Evolutionary conservation across 768 basidiomycete genomes (phyloP).

Genomic region (Termitomyces eurrhizus): DNA sequence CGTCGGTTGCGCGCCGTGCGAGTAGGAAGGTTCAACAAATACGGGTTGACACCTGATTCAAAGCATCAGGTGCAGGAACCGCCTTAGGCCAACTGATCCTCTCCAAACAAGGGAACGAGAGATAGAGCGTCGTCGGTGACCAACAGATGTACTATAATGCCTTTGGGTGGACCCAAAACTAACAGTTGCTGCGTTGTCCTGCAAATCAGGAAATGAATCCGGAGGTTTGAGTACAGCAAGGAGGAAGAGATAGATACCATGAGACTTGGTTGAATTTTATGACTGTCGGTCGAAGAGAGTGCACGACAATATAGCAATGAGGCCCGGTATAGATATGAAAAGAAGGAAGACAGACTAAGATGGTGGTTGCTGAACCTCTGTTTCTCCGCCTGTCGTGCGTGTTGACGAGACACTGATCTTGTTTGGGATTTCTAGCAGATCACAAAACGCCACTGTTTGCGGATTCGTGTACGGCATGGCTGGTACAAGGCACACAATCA

Average conservation of each 20-base stretch:
- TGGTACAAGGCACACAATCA: slow-evolving; percentile 23
- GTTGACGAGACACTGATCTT: slow-evolving; percentile 35
- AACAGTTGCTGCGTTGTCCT: background rate
- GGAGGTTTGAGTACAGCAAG: background rate
- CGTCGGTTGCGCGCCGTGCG: background rate
- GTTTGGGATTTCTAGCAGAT: slow-evolving; percentile 76
- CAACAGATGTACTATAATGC: background rate
- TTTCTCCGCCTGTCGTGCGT: background rate
- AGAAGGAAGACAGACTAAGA: background rate
- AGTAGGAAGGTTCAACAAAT: background rate
- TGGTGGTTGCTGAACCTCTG: background rate
- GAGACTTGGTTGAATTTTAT: background rate
- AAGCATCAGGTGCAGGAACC: background rate
- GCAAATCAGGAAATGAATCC: background rate
- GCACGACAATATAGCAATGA: background rate
- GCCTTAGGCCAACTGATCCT: background rate
- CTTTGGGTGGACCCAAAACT: background rate
- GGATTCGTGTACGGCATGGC: slow-evolving; percentile 82
- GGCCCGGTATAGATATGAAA: background rate
- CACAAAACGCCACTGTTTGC: slow-evolving; percentile 84
- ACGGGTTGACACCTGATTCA: background rate
- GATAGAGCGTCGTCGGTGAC: background rate
- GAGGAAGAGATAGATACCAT: background rate
- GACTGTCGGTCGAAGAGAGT: background rate
- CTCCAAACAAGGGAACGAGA: background rate